Base-by-base conservation (phyloP, 768 basidiomycete species). In the Coprinopsis sp. region DNA sequence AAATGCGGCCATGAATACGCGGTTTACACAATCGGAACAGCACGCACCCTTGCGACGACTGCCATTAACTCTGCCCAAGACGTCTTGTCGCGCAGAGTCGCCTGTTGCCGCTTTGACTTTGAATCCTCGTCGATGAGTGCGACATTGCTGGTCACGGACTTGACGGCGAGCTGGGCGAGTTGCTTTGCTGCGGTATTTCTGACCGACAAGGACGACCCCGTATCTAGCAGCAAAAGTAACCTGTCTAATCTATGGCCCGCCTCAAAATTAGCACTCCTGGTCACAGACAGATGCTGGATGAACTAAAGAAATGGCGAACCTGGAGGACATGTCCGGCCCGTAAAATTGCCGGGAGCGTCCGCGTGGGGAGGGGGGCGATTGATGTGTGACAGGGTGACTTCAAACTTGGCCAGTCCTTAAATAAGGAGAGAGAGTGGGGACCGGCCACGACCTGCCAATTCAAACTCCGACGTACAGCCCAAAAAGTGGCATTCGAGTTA, bases 111-210 rank as follows among this genome's bases (percentile, higher is more conserved):
- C 45, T 59, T 69, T 27, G 77, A 68, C 62, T 88, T 89, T 54
- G 85, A 67, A 62, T 89, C 82, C 51, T 91, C 87, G 58, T 89
- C 85, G 42, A 69, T 65, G 54, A 83, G 68, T n/a, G 81, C 72
- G 43, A 89, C 84, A 72, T 91, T 88, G 59, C 77, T 82, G 47
- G 83, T 81, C 49, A 96, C 86, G 54, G 84, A 84, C 65, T 91
- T 86, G 16, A 81, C 84, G 0, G 92, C 92, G 43, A 99, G 74
- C 52, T 94, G 90, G 0, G 93, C 93, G 36, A 99, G 75, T 63
- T 99, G 96, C 58, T 91, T 93, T 4, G 94, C 94, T 0, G 96
- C 95, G n/a, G 96, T 96, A 52, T 82, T 82, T 61, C 94, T 81
- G 54, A 99, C 86, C 40, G 87, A 86, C 33, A 78, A 67, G 3